Conservation (phyloP, 352 stramenopile species). For the Thraustotheca clavata region DNA sequence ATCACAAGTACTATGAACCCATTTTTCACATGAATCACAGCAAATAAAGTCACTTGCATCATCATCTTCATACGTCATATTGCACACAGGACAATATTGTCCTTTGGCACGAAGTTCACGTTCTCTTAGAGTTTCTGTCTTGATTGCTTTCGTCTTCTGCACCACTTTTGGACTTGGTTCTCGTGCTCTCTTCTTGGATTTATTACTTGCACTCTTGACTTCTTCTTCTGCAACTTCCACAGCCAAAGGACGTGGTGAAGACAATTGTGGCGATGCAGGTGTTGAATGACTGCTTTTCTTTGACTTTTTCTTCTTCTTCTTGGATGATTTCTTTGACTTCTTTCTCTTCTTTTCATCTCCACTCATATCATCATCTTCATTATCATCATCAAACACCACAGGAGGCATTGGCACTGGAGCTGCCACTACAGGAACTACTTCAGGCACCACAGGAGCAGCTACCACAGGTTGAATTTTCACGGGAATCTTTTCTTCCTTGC, state of each 20-base stretch:
- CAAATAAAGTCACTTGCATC: constrained; percentile 79
- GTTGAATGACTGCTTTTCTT: constrained; percentile 1
- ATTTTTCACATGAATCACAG: constrained; percentile 85
- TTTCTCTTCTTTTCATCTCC: constrained; percentile 13
- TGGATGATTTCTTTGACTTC: constrained; percentile 20
- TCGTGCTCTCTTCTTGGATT: constrained; percentile 15
- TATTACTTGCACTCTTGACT: neutral
- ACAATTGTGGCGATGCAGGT: neutral
- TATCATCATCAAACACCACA: neutral
- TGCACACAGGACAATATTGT: constrained; percentile 84
- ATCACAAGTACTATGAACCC: constrained; percentile 74
- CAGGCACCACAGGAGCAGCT: neutral
- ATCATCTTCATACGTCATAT: constrained; percentile 76
- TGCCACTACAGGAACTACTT: neutral
- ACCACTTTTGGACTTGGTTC: neutral
- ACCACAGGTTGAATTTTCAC: neutral
- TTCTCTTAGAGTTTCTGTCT: constrained; percentile 32
- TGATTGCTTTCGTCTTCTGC: constrained; percentile 7
- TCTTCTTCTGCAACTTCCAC: neutral
- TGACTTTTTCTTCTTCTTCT: constrained; percentile 20
- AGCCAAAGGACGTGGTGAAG: neutral
- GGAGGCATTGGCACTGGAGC: neutral
- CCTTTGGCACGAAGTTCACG: constrained; percentile 63
- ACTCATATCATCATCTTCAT: neutral
- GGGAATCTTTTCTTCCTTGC: constrained; percentile 5